phyloP scores from a whole-genome alignment of 805 yeast genomes.

The Candida sithepensis region DNA sequence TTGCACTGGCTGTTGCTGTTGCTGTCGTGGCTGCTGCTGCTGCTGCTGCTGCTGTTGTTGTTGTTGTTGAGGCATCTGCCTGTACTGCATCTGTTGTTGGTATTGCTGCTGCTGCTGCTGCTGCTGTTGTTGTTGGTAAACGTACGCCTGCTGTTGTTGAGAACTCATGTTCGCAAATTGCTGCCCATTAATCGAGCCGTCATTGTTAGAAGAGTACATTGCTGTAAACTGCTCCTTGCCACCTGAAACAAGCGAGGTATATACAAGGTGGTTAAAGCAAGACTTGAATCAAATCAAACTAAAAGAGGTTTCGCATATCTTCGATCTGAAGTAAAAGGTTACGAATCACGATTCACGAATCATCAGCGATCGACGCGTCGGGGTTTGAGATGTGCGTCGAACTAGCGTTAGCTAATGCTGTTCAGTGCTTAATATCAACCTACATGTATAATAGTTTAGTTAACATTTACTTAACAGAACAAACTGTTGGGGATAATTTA shows the following conservation, averaged over 20 bases:
- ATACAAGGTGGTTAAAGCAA: no score
- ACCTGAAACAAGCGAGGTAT: not conserved
- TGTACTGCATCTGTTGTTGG: constrained; percentile 3
- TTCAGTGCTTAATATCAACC: no score
- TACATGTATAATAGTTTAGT: no score
- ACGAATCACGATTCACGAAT: not conserved
- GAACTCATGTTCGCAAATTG: not conserved
- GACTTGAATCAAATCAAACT: not conserved
- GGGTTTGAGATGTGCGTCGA: no score
- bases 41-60: constrained; percentile 20
- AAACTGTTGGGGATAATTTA: not conserved
- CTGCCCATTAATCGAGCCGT: not conserved
- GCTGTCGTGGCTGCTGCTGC: constrained; percentile 30
- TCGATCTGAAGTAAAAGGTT: no score
- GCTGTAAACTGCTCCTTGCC: not conserved
- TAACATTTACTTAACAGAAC: no score
- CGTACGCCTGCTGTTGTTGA: constrained; percentile 3
- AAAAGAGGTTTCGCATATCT: not conserved
- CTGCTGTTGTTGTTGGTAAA: constrained; percentile 21
- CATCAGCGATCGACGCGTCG: not conserved
- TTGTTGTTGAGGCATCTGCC: no score
- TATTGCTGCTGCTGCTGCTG: constrained; percentile 24
- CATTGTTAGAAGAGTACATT: constrained; percentile 1
- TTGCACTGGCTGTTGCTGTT: constrained; percentile 25
- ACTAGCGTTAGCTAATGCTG: no score